A percentile compares a stretch with the other conserved stretches of the same genome.
Evolutionary conservation across 1,139 yeast species (phyloP).

Genomic region (Pichia sp.): DNA sequence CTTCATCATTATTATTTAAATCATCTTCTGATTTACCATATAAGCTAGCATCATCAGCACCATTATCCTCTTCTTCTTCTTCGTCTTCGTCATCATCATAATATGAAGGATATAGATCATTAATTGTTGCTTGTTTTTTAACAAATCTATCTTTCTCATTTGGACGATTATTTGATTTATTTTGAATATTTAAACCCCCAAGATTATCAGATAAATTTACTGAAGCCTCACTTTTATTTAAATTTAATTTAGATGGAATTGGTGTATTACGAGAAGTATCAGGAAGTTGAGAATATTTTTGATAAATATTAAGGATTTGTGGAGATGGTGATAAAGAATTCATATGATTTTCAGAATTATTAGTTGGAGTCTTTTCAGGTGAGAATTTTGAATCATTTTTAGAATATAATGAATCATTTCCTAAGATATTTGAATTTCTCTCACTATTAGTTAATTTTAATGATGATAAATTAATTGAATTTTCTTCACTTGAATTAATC

Average conservation of each 20-base stretch:
- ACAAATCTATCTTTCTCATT: background rate
- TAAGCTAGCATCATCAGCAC: conserved; percentile 5
- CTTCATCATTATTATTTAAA: conserved; percentile 4
- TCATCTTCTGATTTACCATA: conserved; percentile 3
- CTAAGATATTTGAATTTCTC: background rate
- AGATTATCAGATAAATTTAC: background rate
- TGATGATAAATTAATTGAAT: background rate
- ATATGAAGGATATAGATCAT: conserved; percentile 13
- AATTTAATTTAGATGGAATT: background rate
- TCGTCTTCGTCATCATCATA: conserved; percentile 12
- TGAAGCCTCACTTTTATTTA: background rate
- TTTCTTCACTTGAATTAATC: conserved; percentile 21
- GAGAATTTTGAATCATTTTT: background rate
- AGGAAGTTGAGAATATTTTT: conserved; percentile 28
- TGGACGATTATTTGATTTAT: background rate
- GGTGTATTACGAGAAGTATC: background rate
- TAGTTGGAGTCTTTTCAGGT: background rate
- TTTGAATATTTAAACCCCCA: background rate
- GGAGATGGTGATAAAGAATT: conserved; percentile 18
- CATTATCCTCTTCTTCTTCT: conserved; percentile 10
- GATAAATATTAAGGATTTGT: conserved; percentile 27
- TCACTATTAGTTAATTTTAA: background rate
- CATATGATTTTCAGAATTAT: background rate
- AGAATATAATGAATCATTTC: conserved; percentile 5
- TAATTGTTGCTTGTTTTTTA: background rate